Evolutionary conservation across 1,284 basidiomycete genomes (phyloP).

Genomic region (Blastosporella zonata): DNA sequence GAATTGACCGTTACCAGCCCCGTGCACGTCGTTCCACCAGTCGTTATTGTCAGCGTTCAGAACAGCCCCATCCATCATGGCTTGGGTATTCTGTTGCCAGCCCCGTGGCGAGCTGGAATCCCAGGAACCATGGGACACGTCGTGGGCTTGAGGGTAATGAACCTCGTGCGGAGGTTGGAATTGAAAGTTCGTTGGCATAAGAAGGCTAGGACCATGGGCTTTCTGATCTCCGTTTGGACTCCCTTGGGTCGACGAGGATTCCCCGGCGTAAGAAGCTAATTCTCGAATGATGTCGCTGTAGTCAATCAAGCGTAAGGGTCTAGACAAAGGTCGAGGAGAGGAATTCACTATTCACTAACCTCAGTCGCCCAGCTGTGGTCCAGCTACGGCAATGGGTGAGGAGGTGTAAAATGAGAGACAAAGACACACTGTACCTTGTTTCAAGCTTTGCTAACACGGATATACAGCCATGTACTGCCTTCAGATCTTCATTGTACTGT

Average conservation of each 20-base stretch:
- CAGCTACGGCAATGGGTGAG: conserved; percentile 10
- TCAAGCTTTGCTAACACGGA: conserved; percentile 14
- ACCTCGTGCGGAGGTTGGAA: background rate
- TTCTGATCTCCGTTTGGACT: background rate
- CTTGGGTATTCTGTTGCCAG: background rate
- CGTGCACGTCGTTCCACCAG: conserved; percentile 7
- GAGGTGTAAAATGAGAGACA: background rate
- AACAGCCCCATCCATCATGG: background rate
- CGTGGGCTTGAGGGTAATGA: background rate
- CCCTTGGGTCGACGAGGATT: background rate
- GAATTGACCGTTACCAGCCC: background rate
- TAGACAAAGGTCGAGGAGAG: background rate
- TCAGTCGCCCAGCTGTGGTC: conserved; percentile 14
- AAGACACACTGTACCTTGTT: conserved; percentile 7
- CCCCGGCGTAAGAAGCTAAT: conserved; percentile 11
- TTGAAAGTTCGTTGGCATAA: background rate
- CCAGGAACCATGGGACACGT: background rate
- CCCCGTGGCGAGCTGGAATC: background rate
- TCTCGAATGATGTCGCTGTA: conserved; percentile 17
- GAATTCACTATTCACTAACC: background rate
- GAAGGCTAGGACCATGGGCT: background rate
- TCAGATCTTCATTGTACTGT: conserved; percentile 16
- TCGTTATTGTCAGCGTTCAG: background rate
- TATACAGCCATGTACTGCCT: conserved; percentile 17
- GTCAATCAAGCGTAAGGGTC: too few relatives aligned